A percentile compares a stretch with the other conserved stretches of the same genome.
Conservation (phyloP, 805 yeast genomes). For the Phaffomyces opuntiae region DNA sequence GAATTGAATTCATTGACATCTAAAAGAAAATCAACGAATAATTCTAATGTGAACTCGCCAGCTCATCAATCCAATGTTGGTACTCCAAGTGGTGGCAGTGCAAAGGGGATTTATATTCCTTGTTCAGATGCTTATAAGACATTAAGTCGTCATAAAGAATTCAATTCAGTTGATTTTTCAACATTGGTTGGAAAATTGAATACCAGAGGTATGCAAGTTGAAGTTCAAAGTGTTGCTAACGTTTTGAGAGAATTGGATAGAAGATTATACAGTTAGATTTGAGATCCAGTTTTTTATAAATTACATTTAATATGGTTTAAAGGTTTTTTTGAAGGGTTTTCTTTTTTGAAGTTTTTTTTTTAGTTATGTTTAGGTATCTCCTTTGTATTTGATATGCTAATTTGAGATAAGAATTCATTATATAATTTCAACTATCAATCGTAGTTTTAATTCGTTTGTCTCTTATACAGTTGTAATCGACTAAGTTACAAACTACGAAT, state of each 20-base stretch:
- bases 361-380: too few species aligned
- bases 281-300: neutral
- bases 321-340: neutral
- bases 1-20: slow-evolving; percentile 18
- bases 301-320: neutral
- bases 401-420: too few species aligned
- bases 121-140: slow-evolving; percentile 89
- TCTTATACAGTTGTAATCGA: too few species aligned
- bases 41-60: slow-evolving; percentile 7
- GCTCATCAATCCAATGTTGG: neutral
- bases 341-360: neutral
- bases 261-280: slow-evolving; percentile 17
- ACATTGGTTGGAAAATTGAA: slow-evolving; percentile 67
- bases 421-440: too few species aligned
- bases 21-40: slow-evolving; percentile 1
- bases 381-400: too few species aligned
- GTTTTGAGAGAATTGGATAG: slow-evolving; percentile 78
- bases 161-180: slow-evolving; percentile 65
- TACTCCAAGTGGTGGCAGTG: slow-evolving; percentile 5
- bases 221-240: slow-evolving; percentile 84
- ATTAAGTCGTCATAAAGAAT: slow-evolving; percentile 72
- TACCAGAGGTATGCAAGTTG: slow-evolving; percentile 84
- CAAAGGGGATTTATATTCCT: slow-evolving; percentile 59
- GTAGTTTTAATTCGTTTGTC: too few species aligned
- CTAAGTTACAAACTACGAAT: too few species aligned